These are phyloP conservation scores for Ricinus communis DNA, from an alignment of 345 rosid genomes.

Conservation along the genomic window DNA sequence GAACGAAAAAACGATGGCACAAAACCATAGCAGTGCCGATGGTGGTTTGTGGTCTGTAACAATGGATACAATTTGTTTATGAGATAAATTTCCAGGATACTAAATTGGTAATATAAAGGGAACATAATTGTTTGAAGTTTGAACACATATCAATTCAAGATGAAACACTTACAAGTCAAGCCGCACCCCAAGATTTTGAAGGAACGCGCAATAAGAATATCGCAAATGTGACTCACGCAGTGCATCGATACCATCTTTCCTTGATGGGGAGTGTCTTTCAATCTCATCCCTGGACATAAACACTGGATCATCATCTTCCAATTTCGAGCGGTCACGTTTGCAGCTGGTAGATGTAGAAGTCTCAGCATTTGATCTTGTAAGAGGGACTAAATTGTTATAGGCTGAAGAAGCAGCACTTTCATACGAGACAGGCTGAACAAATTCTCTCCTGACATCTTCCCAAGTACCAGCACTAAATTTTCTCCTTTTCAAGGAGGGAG, in stretches of 20 bases:
- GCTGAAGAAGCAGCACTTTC: conserved; percentile 24
- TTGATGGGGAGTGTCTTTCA: conserved; percentile 71
- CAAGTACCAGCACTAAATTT: conserved; percentile 49
- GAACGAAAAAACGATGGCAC: conserved; percentile 76
- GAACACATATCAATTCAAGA: neutral
- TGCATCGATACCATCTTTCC: conserved; percentile 80
- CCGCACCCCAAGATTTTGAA: conserved; percentile 63
- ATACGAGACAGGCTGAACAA: conserved; percentile 22
- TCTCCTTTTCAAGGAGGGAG: conserved; percentile 57
- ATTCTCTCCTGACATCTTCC: conserved; percentile 41
- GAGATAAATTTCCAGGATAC: neutral
- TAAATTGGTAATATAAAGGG: neutral
- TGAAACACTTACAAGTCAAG: conserved; percentile 64
- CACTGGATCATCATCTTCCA: conserved; percentile 61
- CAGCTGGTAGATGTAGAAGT: conserved; percentile 41
- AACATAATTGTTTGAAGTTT: too few species aligned
- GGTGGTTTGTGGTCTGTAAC: conserved; percentile 73
- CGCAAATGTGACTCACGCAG: conserved; percentile 68
- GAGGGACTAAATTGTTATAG: conserved; percentile 29
- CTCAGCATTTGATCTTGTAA: conserved; percentile 42
- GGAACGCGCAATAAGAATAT: conserved; percentile 70
- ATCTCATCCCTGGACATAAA: conserved; percentile 77
- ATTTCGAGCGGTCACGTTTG: conserved; percentile 57
- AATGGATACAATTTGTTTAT: neutral
- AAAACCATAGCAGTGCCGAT: conserved; percentile 77